Evolutionary conservation across 2,329 filamentous ascomycete species (phyloP).

Genomic region (Hypoxylon sp.): DNA sequence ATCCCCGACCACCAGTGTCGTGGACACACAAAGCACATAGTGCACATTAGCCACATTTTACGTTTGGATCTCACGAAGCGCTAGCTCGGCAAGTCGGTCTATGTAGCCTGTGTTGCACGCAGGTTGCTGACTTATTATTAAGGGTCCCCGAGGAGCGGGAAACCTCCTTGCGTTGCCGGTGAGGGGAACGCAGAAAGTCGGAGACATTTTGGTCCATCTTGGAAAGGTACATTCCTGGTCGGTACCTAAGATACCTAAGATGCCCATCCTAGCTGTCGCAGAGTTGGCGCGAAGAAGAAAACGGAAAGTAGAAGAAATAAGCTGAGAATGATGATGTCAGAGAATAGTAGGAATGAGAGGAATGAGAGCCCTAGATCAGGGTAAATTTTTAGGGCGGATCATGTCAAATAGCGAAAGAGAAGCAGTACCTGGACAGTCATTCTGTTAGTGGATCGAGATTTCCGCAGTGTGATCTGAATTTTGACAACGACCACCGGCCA

Average conservation of each 20-base stretch:
- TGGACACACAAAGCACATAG: slow-evolving; percentile 29
- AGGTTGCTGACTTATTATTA: slow-evolving; percentile 35
- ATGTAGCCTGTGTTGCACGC: slow-evolving; percentile 22
- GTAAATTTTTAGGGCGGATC: slow-evolving; percentile 15
- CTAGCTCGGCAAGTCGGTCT: slow-evolving; percentile 41
- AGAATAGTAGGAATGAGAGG: slow-evolving; percentile 24
- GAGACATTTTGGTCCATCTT: slow-evolving; percentile 1
- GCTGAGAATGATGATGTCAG: slow-evolving; percentile 47
- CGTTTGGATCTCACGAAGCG: slow-evolving; percentile 33
- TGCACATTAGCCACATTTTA: slow-evolving; percentile 43
- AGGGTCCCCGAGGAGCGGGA: slow-evolving; percentile 20
- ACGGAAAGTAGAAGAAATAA: slow-evolving; percentile 36
- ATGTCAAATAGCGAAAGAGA: background rate
- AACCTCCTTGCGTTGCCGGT: slow-evolving; percentile 11
- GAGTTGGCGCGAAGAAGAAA: slow-evolving; percentile 11
- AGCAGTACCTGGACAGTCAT: slow-evolving; percentile 16
- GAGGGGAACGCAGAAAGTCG: slow-evolving; percentile 15
- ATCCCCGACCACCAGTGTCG: slow-evolving; percentile 49
- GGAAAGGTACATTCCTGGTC: background rate
- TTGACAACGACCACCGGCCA: slow-evolving; percentile 19
- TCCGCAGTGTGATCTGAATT: slow-evolving; percentile 12
- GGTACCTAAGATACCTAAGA: slow-evolving; percentile 8
- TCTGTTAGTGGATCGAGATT: slow-evolving; percentile 33
- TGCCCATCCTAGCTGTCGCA: slow-evolving; percentile 17
- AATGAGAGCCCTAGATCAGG: slow-evolving; percentile 28